A percentile compares a stretch with the other conserved stretches of the same genome.
These are phyloP conservation scores for Boletus subcaerulescens DNA, from an alignment of 768 basidiomycete species.

Conservation along the genomic window DNA sequence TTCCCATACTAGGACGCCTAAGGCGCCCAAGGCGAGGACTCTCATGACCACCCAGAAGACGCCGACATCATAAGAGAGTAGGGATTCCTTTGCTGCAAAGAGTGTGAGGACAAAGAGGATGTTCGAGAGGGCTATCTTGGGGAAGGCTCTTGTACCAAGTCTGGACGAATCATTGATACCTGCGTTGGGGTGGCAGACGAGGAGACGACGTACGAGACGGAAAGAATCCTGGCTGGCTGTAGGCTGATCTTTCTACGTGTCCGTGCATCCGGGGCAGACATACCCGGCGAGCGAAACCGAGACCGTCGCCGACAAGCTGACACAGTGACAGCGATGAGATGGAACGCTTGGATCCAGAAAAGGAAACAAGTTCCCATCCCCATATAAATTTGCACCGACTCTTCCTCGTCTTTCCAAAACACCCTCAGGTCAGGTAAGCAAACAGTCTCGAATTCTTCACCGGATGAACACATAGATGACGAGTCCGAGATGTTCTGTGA, in stretches of 20 bases:
- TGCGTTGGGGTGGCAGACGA: not conserved
- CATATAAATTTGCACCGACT: conserved; percentile 11
- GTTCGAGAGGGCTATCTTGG: conserved; percentile 59
- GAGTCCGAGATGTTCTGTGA: conserved; percentile 71
- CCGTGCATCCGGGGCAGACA: conserved; percentile 66
- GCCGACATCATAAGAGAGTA: conserved; percentile 63
- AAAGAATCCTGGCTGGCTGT: conserved; percentile 52
- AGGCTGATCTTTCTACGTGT: conserved; percentile 63
- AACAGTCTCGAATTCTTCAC: conserved; percentile 1
- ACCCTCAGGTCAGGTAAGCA: conserved; percentile 18
- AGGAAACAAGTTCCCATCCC: conserved; percentile 20
- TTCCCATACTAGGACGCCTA: conserved; percentile 63
- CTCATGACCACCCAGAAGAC: conserved; percentile 77
- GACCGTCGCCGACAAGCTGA: not conserved
- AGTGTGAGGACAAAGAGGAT: conserved; percentile 60
- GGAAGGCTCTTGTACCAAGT: conserved; percentile 50
- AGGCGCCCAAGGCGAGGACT: conserved; percentile 67
- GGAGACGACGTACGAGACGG: conserved; percentile 46
- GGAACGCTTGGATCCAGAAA: conserved; percentile 4
- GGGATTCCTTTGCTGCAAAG: conserved; percentile 62
- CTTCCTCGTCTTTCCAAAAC: conserved; percentile 1
- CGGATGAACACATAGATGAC: conserved; percentile 63
- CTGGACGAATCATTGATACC: conserved; percentile 27
- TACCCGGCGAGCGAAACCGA: conserved; percentile 24
- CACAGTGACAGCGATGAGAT: not conserved